These are phyloP conservation scores for Suhomyces terraborum DNA, from an alignment of 1,139 yeast species.

Conservation along the genomic window DNA sequence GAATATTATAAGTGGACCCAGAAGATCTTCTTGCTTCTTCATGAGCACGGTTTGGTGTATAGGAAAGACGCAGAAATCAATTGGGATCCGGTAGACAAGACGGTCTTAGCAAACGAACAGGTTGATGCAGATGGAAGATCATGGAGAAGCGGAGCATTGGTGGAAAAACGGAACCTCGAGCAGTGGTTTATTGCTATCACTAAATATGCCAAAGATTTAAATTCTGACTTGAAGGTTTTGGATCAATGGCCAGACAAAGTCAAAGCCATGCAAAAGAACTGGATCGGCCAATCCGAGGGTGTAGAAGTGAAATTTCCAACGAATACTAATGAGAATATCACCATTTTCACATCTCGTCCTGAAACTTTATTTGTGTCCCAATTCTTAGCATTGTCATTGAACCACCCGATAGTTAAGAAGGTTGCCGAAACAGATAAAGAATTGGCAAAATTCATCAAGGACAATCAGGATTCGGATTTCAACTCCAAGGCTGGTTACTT, in stretches of 20 bases:
- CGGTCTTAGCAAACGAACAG: constrained; percentile 95
- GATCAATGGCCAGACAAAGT: constrained; percentile 87
- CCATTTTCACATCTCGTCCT: constrained; percentile 82
- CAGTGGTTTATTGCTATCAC: constrained; percentile 97
- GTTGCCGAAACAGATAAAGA: constrained; percentile 37
- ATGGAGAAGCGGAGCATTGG: constrained; percentile 96
- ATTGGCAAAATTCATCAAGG: constrained; percentile 49
- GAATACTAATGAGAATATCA: constrained; percentile 26
- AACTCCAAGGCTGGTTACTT: constrained; percentile 67
- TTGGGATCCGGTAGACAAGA: constrained; percentile 96
- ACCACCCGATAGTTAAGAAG: constrained; percentile 60
- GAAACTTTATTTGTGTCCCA: constrained; percentile 86
- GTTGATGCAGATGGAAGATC: constrained; percentile 88
- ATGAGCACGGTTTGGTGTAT: constrained; percentile 79
- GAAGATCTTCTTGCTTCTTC: constrained; percentile 70
- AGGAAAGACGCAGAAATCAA: constrained; percentile 85
- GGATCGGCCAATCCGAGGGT: constrained; percentile 94
- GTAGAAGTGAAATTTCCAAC: constrained; percentile 58
- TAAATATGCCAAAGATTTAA: constrained; percentile 66
- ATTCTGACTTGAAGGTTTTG: constrained; percentile 60
- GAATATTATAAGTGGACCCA: constrained; percentile 94
- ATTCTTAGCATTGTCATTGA: constrained; percentile 73
- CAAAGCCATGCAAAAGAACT: constrained; percentile 83
- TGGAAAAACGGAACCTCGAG: constrained; percentile 73
- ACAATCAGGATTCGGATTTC: constrained; percentile 35